Conservation (phyloP, 768 basidiomycete genomes). For the Austroboletus eburneus region DNA sequence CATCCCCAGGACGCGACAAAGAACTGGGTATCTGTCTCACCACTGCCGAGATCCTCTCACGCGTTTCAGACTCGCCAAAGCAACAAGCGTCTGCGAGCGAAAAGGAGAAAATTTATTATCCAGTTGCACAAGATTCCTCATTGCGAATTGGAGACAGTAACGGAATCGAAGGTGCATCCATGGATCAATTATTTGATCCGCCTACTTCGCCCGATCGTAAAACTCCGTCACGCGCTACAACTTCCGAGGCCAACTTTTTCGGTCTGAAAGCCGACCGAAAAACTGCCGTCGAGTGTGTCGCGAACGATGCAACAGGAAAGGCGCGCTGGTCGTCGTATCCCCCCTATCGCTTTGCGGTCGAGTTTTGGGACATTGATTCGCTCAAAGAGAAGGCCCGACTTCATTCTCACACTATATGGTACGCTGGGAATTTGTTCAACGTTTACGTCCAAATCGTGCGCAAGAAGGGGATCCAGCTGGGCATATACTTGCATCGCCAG, state of each 20-base stretch:
- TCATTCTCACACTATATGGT: slow-evolving; percentile 85
- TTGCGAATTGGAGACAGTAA: slow-evolving; percentile 70
- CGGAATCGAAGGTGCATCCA: slow-evolving; percentile 47
- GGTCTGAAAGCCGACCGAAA: slow-evolving; percentile 50
- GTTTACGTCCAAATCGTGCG: slow-evolving; percentile 86
- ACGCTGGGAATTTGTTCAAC: slow-evolving; percentile 84
- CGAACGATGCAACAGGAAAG: slow-evolving; percentile 41
- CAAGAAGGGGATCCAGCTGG: slow-evolving; percentile 78
- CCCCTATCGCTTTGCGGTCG: slow-evolving; percentile 82
- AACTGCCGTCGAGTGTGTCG: slow-evolving; percentile 39
- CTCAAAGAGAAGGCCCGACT: slow-evolving; percentile 82
- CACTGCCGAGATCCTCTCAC: slow-evolving; percentile 46
- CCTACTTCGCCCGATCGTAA: slow-evolving; percentile 24
- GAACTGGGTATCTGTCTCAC: slow-evolving; percentile 64
- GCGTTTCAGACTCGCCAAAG: slow-evolving; percentile 21
- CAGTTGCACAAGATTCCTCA: slow-evolving; percentile 66
- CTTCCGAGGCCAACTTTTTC: slow-evolving; percentile 57
- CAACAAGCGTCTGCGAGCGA: slow-evolving; percentile 13
- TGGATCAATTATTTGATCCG: slow-evolving; percentile 66
- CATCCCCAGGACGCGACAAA: slow-evolving; percentile 41
- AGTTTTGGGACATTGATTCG: slow-evolving; percentile 83
- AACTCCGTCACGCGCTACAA: slow-evolving; percentile 24
- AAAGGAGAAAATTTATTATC: slow-evolving; percentile 47
- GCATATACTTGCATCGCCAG: slow-evolving; percentile 87
- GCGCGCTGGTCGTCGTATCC: slow-evolving; percentile 65